Conservation (phyloP, 345 rosid genomes). For the Eucalyptus regnans region DNA sequence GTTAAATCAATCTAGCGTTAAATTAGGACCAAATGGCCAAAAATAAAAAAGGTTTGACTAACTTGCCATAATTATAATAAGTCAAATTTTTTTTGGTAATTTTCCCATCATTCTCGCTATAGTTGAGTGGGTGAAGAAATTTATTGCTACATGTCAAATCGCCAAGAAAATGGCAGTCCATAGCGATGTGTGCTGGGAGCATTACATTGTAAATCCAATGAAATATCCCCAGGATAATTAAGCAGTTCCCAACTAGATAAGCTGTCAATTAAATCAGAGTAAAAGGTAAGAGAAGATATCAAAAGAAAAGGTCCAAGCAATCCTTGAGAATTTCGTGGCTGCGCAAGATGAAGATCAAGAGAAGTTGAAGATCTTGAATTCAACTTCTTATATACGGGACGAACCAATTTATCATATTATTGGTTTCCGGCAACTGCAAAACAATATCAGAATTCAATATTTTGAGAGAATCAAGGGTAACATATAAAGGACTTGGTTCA, state of each 20-base stretch:
- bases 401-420: not conserved
- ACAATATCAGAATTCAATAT: not conserved
- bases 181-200: not conserved
- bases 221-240: not conserved
- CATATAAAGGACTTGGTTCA: not conserved
- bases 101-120: not conserved
- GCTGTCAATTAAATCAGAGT: not conserved
- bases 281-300: not conserved
- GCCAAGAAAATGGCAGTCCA: not conserved
- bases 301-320: not conserved
- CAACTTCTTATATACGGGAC: not conserved
- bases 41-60: no score
- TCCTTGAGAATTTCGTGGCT: not conserved
- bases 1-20: no score
- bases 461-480: not conserved
- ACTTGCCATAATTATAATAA: no score
- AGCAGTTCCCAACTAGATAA: not conserved
- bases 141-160: not conserved
- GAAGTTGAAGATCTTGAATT: not conserved
- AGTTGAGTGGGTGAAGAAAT: not conserved
- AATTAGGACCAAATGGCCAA: no score
- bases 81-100: no score
- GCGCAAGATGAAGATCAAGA: not conserved
- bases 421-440: not conserved
- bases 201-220: not conserved